Base-by-base conservation (phyloP, 176 grass and related monocot species). In the Hyparrhenia diplandra region DNA sequence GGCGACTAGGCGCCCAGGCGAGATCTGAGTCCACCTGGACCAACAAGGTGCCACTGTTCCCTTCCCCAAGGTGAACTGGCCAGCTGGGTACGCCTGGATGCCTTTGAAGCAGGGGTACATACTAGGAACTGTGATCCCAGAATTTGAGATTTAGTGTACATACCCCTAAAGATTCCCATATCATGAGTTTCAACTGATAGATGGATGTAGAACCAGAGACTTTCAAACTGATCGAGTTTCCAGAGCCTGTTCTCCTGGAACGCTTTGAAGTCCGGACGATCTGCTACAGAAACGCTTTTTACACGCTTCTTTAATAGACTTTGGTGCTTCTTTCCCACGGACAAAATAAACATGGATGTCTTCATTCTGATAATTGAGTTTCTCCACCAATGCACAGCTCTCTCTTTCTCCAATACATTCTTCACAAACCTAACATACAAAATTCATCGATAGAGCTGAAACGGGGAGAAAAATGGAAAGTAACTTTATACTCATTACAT, bases 81-180 rank as follows among this genome's bases (percentile, higher is more conserved):
- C 17, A 18, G 46, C 5, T 52, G 47, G 47, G 47, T 52, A 20
- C 5, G 2, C 51, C 20, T 51, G 5, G 5, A 52, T 2, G 2
- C 46, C 46, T 52, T n/a, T 54, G 51, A 54, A 54, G n/a, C 51
- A 54, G 20, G 51, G 52, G 52, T 47, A 67, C 3, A 16, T 27
- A 81, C 70, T 51, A 67, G 25, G 12, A 75, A 71, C 46, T 20
- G 34, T 45, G 9, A 6, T 72, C 30, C 9, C 24, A 64, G 41
- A 67, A 6, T 21, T 60, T 30, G 12, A 30, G 16, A 36, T 85
- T 71, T 2, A 13, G 75, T 78, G 16, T 61, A 73, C 82, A 73
- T 99, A 99, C 96, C 92, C 96, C 96, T 77, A 99, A 91, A 67
- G 96, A 94, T 81, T 99, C 92, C 96, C 96, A 99, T 83, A 99